Evolutionary conservation across 1,139 yeast genomes (phyloP), one percentile per base, ranked within the genome.

Genomic region (Candida neerlandica): DNA sequence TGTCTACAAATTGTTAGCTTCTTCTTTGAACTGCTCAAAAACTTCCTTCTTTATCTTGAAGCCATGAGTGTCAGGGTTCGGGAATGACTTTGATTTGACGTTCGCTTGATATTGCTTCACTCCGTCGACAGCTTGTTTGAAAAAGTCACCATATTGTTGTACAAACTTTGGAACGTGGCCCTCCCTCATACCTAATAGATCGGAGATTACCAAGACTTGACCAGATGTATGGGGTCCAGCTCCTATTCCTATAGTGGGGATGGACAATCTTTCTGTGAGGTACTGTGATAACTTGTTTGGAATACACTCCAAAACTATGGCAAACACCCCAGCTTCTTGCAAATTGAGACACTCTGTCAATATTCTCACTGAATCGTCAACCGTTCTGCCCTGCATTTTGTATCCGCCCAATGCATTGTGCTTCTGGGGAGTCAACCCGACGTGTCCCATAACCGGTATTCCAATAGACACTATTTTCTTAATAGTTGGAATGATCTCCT

Each of bases 191-290:
- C 97, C 97, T 40, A 94, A 71, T 71, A 89, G 63, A 63, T 94
- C 99, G 2, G 91, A 81, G 63, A 88, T 84, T 0, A 94, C 99
- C 45, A 94, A 75, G 1, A 94, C 97, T 65, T 94, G 98, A 0
- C 97, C 98, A 33, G 90, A 83, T 14, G 94, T 86, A 11, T 69
- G 70, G 16, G 85, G 83, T 0, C 99, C 98, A 0, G 98, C 97
- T 5, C 99, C 99, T 47, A 94, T 94, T 5, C 99, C 98, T 55
- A 94, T 91, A 1, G 96, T 89, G 0, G 99, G 98, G 1, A 92
- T 73, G 0, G 65, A 51, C 29, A 91, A 66, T 27, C 72, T 70
- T 2, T 74, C 63, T 0, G 97, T 88, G 41, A 94, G 81, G 51
- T 73, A 71, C 43, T 74, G 67, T 0, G 94, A 94, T n/a, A 94